phyloP scores from a whole-genome alignment of 2,329 filamentous ascomycete species.

The Aureobasidium sp. region DNA sequence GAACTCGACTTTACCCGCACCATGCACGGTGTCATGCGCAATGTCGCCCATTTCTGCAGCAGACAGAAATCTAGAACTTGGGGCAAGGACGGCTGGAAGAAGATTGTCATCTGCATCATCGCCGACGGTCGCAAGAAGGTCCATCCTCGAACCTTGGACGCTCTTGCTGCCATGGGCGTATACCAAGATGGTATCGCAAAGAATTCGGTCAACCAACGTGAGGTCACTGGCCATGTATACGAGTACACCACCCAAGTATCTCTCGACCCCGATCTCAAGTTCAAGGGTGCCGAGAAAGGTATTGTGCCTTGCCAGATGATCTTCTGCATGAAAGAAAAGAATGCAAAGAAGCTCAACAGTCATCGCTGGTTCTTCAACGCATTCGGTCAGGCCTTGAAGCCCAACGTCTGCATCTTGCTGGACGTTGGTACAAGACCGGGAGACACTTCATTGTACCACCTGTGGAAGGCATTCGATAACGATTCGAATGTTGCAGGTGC shows the following conservation, averaged over 20 bases:
- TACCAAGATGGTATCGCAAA: conserved; percentile 99
- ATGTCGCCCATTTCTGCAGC: conserved; percentile 93
- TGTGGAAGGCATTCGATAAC: conserved; percentile 98
- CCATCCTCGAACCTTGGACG: conserved; percentile 87
- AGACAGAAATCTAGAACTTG: conserved; percentile 88
- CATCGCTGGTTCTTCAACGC: conserved; percentile 99
- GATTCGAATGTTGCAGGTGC: conserved; percentile 96
- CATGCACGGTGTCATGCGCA: conserved; percentile 98
- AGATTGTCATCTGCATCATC: conserved; percentile 96
- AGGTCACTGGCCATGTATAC: conserved; percentile 94
- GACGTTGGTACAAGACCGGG: conserved; percentile 94
- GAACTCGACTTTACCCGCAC: conserved; percentile 94
- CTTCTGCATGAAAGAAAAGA: conserved; percentile 97
- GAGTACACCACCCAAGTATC: conserved; percentile 99
- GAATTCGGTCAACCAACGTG: conserved; percentile 93
- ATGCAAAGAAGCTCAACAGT: conserved; percentile 95
- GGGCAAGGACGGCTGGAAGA: conserved; percentile 97
- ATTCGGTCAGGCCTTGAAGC: conserved; percentile 84
- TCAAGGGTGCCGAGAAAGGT: conserved; percentile 98
- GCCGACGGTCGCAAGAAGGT: conserved; percentile 92
- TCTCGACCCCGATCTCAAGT: conserved; percentile 89
- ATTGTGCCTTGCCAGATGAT: conserved; percentile 98
- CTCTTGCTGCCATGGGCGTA: conserved; percentile 90
- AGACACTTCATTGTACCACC: conserved; percentile 83
- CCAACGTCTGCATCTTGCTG: conserved; percentile 92